Conservation (phyloP, 2,329 filamentous ascomycete species). For the Hypoxylon sp. region DNA sequence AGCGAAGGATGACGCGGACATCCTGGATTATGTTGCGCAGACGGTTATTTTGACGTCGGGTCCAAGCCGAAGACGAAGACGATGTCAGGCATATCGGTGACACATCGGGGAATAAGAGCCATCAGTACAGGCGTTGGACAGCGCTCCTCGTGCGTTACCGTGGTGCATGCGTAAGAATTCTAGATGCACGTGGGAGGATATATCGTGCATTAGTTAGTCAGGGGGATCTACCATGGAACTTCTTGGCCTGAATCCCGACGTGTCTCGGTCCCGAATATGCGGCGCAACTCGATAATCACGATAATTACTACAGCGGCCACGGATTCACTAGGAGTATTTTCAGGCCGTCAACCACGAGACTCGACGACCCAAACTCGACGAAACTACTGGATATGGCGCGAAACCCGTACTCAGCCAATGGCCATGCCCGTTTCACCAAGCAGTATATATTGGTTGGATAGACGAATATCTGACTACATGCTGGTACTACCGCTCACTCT, state of each 20-base stretch:
- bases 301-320: slow-evolving; percentile 7
- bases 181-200: slow-evolving; percentile 17
- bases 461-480: slow-evolving; percentile 5
- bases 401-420: slow-evolving; percentile 4
- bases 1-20: slow-evolving; percentile 2
- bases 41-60: background rate
- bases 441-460: slow-evolving; percentile 20
- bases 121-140: background rate
- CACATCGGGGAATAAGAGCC: slow-evolving; percentile 4
- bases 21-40: background rate
- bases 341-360: slow-evolving; percentile 2
- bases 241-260: slow-evolving; percentile 6
- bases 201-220: slow-evolving; percentile 16
- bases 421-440: background rate
- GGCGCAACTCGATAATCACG: slow-evolving; percentile 19
- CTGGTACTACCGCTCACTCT: background rate
- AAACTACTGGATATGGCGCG: slow-evolving; percentile 8
- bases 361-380: slow-evolving; percentile 6
- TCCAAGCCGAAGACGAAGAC: background rate
- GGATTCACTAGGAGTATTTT: background rate
- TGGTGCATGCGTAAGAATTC: slow-evolving; percentile 10
- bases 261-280: slow-evolving; percentile 26
- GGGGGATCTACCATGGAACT: slow-evolving; percentile 13
- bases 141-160: slow-evolving; percentile 10
- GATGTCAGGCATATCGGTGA: background rate